Conservation (phyloP, 495 filamentous ascomycete genomes). For the Achaetomiella virescens region DNA sequence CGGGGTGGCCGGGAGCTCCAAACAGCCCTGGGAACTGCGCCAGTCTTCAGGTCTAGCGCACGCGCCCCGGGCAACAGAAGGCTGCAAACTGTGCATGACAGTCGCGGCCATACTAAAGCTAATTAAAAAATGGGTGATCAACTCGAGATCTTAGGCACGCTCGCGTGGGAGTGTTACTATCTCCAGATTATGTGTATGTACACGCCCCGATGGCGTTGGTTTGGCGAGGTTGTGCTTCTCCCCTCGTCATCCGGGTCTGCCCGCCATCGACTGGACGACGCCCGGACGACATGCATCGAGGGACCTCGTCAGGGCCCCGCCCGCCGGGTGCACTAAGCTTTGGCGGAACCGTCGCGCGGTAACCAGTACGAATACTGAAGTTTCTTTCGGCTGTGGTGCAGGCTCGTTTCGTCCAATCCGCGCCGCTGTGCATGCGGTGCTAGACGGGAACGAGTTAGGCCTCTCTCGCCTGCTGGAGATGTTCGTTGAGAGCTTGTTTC, state of each 20-base stretch:
- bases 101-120: too few species aligned
- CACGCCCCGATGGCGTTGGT: too few species aligned
- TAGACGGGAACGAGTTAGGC: neutral
- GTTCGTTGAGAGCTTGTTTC: neutral
- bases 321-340: neutral
- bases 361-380: too few species aligned
- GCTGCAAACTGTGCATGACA: neutral
- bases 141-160: too few species aligned
- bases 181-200: too few species aligned
- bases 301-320: neutral
- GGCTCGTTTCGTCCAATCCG: constrained; percentile 1
- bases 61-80: neutral
- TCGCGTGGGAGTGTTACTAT: too few species aligned
- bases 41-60: neutral
- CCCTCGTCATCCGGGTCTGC: neutral
- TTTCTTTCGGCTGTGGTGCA: constrained; percentile 9
- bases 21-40: neutral
- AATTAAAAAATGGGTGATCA: neutral
- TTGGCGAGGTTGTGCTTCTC: neutral
- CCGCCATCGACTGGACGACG: too few species aligned
- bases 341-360: constrained; percentile 29
- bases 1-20: neutral
- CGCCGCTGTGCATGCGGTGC: neutral
- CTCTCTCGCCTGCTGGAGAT: neutral
- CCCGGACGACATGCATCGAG: neutral